Evolutionary conservation across 202 grass and related monocot genomes (phyloP).

Genomic region (Hordeum pubiflorum): DNA sequence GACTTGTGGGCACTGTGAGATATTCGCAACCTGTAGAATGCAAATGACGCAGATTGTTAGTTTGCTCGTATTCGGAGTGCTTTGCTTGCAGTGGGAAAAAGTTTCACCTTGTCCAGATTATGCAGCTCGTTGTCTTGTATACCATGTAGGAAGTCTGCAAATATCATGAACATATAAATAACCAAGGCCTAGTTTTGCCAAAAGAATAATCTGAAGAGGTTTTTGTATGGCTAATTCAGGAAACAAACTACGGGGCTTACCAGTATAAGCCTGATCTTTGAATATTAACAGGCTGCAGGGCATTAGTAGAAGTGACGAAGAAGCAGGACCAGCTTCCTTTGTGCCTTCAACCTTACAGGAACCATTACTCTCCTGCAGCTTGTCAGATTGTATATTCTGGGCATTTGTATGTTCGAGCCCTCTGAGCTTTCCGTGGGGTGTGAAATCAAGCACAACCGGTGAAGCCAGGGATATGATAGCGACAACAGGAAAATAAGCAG

Average conservation of each 20-base stretch:
- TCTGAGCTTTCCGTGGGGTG: constrained; percentile 51
- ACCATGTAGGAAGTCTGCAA: constrained; percentile 75
- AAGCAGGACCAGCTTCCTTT: constrained; percentile 19
- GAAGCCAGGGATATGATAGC: constrained; percentile 87
- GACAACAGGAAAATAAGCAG: constrained; percentile 87
- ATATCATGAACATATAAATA: constrained; percentile 9
- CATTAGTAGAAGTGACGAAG: constrained; percentile 67
- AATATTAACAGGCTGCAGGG: constrained; percentile 81
- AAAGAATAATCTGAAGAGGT: neutral
- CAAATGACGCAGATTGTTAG: neutral
- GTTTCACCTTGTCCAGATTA: constrained; percentile 60
- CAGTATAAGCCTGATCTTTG: constrained; percentile 90
- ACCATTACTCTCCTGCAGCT: constrained; percentile 11
- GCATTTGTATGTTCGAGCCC: constrained; percentile 10
- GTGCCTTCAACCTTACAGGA: neutral
- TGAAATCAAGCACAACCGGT: constrained; percentile 74
- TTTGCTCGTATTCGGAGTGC: neutral
- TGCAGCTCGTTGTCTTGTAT: constrained; percentile 70
- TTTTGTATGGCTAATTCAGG: neutral
- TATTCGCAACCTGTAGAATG: constrained; percentile 53
- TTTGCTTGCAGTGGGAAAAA: neutral
- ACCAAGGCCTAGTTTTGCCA: neutral
- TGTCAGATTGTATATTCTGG: constrained; percentile 11
- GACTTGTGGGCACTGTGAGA: constrained; percentile 41
- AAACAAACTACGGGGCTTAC: constrained; percentile 23